Percentiles rank a stretch among this genome's conserved stretches.
Conservation (phyloP, 192 early-diverging fungal species). For the Backusella westeae region DNA sequence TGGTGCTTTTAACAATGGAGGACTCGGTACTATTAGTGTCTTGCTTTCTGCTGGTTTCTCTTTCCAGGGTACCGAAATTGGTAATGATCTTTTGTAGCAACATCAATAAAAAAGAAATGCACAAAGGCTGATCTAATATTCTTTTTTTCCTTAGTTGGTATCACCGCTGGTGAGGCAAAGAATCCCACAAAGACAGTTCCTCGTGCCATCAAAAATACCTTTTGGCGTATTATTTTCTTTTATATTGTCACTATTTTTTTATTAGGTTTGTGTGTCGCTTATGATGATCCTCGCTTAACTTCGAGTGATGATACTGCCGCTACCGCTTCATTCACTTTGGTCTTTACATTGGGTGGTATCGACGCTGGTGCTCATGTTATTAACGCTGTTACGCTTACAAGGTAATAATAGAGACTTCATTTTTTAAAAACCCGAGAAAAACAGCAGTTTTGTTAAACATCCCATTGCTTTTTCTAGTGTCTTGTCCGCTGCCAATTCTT, state of each 20-base stretch:
- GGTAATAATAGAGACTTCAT: slow-evolving; percentile 14
- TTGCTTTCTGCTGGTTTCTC: slow-evolving; percentile 79
- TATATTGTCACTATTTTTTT: slow-evolving; percentile 76
- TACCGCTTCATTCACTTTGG: slow-evolving; percentile 63
- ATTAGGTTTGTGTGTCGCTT: slow-evolving; percentile 76
- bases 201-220: slow-evolving; percentile 66
- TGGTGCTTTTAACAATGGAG: slow-evolving; percentile 56
- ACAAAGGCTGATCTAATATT: background rate
- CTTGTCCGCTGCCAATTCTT: slow-evolving; percentile 73
- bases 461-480: slow-evolving; percentile 26
- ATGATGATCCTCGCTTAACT: slow-evolving; percentile 51
- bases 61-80: slow-evolving; percentile 83
- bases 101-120: background rate
- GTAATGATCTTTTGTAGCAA: slow-evolving; percentile 1
- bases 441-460: background rate
- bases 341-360: slow-evolving; percentile 58
- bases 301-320: slow-evolving; percentile 38
- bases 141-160: slow-evolving; percentile 52
- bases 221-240: slow-evolving; percentile 85
- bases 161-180: slow-evolving; percentile 84
- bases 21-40: slow-evolving; percentile 59
- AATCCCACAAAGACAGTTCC: slow-evolving; percentile 82
- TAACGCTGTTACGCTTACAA: slow-evolving; percentile 60
- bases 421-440: background rate
- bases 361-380: slow-evolving; percentile 59